Conservation (phyloP, 768 basidiomycete species). For the Macrolepiota albuminosa region DNA sequence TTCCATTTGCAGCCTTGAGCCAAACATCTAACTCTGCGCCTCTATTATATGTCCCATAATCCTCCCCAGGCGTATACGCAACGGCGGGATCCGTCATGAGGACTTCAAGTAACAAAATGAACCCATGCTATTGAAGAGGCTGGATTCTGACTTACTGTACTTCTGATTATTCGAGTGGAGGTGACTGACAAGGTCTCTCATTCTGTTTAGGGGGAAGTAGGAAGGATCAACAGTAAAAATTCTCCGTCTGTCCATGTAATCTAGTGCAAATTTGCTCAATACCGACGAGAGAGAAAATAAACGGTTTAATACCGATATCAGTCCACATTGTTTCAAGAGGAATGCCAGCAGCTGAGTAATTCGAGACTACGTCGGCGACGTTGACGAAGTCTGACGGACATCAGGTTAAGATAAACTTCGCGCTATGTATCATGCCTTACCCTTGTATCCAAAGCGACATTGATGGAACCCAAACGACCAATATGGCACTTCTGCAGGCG, state of each 20-base stretch:
- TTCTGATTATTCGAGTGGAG: slow-evolving; percentile 57
- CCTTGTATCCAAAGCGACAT: slow-evolving; percentile 64
- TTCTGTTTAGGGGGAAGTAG: slow-evolving; percentile 58
- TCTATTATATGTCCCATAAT: slow-evolving; percentile 50
- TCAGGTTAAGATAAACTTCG: not conserved
- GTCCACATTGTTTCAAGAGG: slow-evolving; percentile 81
- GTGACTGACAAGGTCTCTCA: slow-evolving; percentile 62
- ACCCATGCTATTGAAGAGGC: no score
- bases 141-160: slow-evolving; percentile 35
- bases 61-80: slow-evolving; percentile 40
- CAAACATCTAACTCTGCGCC: slow-evolving; percentile 52
- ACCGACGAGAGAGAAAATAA: not conserved
- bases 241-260: slow-evolving; percentile 66
- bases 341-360: slow-evolving; percentile 56
- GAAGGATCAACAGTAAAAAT: slow-evolving; percentile 66
- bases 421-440: slow-evolving; percentile 23
- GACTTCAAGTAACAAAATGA: slow-evolving; percentile 29
- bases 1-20: slow-evolving; percentile 60
- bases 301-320: slow-evolving; percentile 48
- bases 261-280: slow-evolving; percentile 22
- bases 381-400: slow-evolving; percentile 48
- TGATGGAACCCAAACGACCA: slow-evolving; percentile 75
- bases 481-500: slow-evolving; percentile 68
- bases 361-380: slow-evolving; percentile 56
- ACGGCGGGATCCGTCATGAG: slow-evolving; percentile 75